Evolutionary conservation across 805 yeast genomes (phyloP).

Genomic region (Myxozyma neotropica): DNA sequence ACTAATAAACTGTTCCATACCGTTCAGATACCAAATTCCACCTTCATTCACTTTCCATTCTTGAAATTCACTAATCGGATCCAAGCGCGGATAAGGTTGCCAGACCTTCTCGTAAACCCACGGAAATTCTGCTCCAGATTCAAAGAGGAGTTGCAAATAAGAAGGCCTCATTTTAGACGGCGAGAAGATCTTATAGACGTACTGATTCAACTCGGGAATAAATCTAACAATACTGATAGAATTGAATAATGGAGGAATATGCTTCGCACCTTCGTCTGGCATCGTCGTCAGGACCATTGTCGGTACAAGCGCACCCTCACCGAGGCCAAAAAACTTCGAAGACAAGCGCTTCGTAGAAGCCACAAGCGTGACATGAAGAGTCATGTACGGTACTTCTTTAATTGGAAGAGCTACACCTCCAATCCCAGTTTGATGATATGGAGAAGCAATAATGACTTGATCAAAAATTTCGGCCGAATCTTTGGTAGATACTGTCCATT

Average conservation of each 20-base stretch:
- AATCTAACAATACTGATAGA: slow-evolving; percentile 43
- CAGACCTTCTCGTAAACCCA: slow-evolving; percentile 46
- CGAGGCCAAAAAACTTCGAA: slow-evolving; percentile 35
- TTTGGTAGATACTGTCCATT: slow-evolving; percentile 14
- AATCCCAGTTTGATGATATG: slow-evolving; percentile 44
- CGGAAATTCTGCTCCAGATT: slow-evolving; percentile 35
- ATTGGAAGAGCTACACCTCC: slow-evolving; percentile 10
- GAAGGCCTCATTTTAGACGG: slow-evolving; percentile 33
- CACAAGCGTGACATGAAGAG: slow-evolving; percentile 47
- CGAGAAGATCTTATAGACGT: slow-evolving; percentile 52
- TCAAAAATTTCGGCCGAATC: slow-evolving; percentile 42
- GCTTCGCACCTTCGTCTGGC: slow-evolving; percentile 24
- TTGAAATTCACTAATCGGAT: slow-evolving; percentile 40
- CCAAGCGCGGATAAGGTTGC: slow-evolving; percentile 51
- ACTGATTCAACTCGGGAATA: slow-evolving; percentile 38
- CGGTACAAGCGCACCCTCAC: slow-evolving; percentile 22
- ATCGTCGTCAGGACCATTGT: slow-evolving; percentile 32
- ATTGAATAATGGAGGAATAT: slow-evolving; percentile 41
- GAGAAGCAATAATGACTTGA: slow-evolving; percentile 52
- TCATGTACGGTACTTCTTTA: slow-evolving; percentile 44
- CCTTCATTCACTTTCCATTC: slow-evolving; percentile 40
- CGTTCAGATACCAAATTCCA: slow-evolving; percentile 49
- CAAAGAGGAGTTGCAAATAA: slow-evolving; percentile 37
- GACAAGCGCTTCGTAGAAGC: slow-evolving; percentile 36
- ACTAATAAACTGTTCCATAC: slow-evolving; percentile 52